Base-by-base conservation (phyloP, 208 protist species). In the Wallacemonas collosoma region DNA sequence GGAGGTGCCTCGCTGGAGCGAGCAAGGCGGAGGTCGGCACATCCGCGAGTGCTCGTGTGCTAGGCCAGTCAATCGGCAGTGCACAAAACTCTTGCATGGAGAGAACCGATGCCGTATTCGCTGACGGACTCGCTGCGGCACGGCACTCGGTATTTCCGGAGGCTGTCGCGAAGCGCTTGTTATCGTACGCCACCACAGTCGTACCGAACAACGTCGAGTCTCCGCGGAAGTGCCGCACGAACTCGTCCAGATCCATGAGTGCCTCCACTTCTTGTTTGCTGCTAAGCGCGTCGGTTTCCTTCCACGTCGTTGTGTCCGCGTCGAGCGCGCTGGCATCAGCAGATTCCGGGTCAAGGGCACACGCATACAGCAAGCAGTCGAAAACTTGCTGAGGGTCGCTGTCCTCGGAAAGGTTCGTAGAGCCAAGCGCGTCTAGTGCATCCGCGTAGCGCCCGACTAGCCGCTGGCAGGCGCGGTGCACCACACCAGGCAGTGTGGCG, bases 1-100 rank as follows among this genome's bases (percentile, higher is more conserved):
- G 68, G 14, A 94, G 75, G 67, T 93, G 88, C 11, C 83, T 66
- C 2, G 80, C 86, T 8, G 91, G 88, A 11, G 88, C 85, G 36
- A 95, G 75, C 41, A 93, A 54, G 39, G 50, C 48, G 35, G 61
- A 41, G 8, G 71, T 14, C 36, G 85, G 77, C 35, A 82, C 64
- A 7, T 14, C 57, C 11, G 36, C 79, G 41, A 95, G 70, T 7
- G 70, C 57, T 43, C 76, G 64, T 12, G 82, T 61, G 6, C 68
- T 78, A 1, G 77, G 60, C 88, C 87, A 93, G 48, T 87, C 77
- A 2, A 70, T 55, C 1, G 90, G 90, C 36, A 95, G 72, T n/a
- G 82, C 79, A 47, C 51, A 72, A 57, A 86, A 91, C 69, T 91
- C 84, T 14, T 86, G 77, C 1, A 68, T 17, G 17, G 80, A 75